Base-by-base conservation (phyloP, 2,329 filamentous ascomycete species). In the Fusarium sp. region DNA sequence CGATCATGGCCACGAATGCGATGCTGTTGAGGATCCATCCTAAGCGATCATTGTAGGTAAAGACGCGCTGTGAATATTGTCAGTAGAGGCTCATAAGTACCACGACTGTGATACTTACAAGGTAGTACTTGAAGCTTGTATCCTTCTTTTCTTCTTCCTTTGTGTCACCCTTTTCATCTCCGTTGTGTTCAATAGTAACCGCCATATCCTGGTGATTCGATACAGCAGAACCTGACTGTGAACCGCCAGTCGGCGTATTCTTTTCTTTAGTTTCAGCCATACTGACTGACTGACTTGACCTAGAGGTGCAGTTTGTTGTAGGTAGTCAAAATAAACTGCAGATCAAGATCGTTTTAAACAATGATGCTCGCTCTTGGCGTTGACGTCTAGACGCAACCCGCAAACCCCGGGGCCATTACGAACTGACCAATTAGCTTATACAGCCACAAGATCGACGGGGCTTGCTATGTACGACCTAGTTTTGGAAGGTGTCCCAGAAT, bases 1-100 rank as follows among this genome's bases (percentile, higher is more conserved):
- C 81, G 24, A 85, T 75, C 80, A 83, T 82, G 67, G 78, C 81
- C 24, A 82, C 15, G 22, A 82, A 71, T 28, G 83, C 82, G 24
- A 83, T 59, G 26, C 48, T 55, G 57, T 84, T 84, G 52, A 83
- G 70, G 24, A 77, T 44, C 82, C 83, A 85, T 61, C 83, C 83
- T 8, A 74, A 22, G 11, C 69, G 64, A 64, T 85, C 82, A 52
- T 82, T 84, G 77, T 85, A 85, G 15, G 70, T 74, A 55, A 84
- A 83, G 62, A 84, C 79, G 17, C 83, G 79, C 82, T 84, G 30
- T 6, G 17, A 15, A 24, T 38, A 7, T 8, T 36, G 30, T 68
- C 32, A 42, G 38, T 20, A 26, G 20, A 11, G 10, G 14, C 14
- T 17, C 24, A 7, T 12, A n/a, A 34, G 3, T 22, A 3, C 14